Evolutionary conservation across 2,329 filamentous ascomycete genomes (phyloP), one percentile per base, ranked within the genome.

Genomic region (Ophiostoma australiae): DNA sequence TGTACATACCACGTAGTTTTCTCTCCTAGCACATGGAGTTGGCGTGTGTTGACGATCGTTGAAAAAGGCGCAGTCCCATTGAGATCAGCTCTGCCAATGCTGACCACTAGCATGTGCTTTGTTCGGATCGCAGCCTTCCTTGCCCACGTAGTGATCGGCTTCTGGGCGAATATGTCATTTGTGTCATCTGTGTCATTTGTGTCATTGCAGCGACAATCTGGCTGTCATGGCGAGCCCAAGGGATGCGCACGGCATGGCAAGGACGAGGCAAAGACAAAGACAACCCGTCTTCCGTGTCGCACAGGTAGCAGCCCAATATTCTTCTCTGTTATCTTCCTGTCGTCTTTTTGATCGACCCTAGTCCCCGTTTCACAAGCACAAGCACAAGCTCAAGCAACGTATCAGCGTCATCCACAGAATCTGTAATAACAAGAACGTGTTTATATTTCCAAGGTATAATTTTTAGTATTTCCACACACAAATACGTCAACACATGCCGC

Each of bases 71-170:
- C 58, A 61, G 58, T 63, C 52, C 23, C 52, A 58, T 58, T 31
- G 27, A 63, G 58, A 63, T 63, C 52, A 63, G 58, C 58, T 63
- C 27, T 63, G 58, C 58, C 58, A 63, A 63, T 63, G 58, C 58
- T 63, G 58, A 63, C 27, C 58, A 63, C 11, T 63, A 27, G 33
- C 55, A 63, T 63, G 27, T 58, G 27, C 58, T 63, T 63, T 63
- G 58, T 63, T 17, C 58, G 6, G 15, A 17, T 31, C 17, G 15
- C 23, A 31, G 23, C 23, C 8, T n/a, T 48, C 17, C 44, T n/a
- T 27, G 52, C 11, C 23, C n/a, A 58, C 27, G 27, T 13, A 31
- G 13, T 27, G 58, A 63, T 63, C 58, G 58, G 17, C 58, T 11
- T 58, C 52, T 58, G 52, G 52, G 52, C 52, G 52, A 58, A 27